These are phyloP conservation scores for Colletotrichum salicis DNA, from an alignment of 2,329 filamentous ascomycete species.

Conservation along the genomic window DNA sequence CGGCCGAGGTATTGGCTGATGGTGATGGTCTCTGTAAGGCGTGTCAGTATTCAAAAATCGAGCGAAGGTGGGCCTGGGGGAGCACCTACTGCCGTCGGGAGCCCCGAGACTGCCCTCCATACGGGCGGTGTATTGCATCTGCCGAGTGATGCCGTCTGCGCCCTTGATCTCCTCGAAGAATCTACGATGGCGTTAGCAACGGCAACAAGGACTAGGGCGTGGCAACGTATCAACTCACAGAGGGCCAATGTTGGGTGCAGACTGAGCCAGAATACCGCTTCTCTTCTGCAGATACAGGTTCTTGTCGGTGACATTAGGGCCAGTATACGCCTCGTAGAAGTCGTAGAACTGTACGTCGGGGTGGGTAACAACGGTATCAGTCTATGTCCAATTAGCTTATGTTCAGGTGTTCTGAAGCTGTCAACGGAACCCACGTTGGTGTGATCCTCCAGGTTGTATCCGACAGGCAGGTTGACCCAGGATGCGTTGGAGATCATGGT, in stretches of 20 bases:
- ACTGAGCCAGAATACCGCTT: slow-evolving; percentile 70
- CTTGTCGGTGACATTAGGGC: slow-evolving; percentile 55
- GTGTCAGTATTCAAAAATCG: slow-evolving; percentile 14
- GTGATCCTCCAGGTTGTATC: slow-evolving; percentile 68
- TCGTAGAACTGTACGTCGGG: slow-evolving; percentile 67
- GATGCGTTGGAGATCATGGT: slow-evolving; percentile 60
- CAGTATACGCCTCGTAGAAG: slow-evolving; percentile 70
- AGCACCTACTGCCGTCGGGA: slow-evolving; percentile 43
- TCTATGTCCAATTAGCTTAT: slow-evolving; percentile 43
- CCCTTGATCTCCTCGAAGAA: slow-evolving; percentile 64
- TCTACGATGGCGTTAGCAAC: slow-evolving; percentile 50
- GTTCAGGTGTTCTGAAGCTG: accelerated
- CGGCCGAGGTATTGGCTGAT: slow-evolving; percentile 73
- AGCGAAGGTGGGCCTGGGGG: accelerated
- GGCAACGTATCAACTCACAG: slow-evolving; percentile 49
- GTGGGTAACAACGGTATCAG: slow-evolving; percentile 57
- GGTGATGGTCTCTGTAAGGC: slow-evolving; percentile 56
- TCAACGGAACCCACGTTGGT: slow-evolving; percentile 49
- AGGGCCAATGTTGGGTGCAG: slow-evolving; percentile 73
- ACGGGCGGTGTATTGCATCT: slow-evolving; percentile 74
- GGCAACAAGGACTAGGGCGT: too few relatives aligned
- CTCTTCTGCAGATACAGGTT: slow-evolving; percentile 58
- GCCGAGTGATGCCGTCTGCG: slow-evolving; percentile 68
- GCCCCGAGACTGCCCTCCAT: slow-evolving; percentile 65
- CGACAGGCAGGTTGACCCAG: slow-evolving; percentile 70